phyloP scores from a whole-genome alignment of 2,329 filamentous ascomycete species.

The Emericellopsis atlantica region DNA sequence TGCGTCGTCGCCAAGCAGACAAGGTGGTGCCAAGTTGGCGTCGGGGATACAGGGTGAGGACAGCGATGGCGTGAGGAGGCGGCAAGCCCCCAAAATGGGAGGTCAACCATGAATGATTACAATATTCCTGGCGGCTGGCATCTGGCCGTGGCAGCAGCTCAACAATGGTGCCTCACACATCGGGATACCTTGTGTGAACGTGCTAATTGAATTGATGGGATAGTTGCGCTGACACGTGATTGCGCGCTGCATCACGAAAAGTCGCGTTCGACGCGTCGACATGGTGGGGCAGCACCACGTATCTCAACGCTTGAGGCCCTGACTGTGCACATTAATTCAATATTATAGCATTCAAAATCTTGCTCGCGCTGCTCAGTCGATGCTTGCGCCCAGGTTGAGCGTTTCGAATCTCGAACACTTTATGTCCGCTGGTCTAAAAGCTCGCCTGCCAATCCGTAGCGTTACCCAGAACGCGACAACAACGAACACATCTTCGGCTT shows the following conservation, averaged over 20 bases:
- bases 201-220: no score
- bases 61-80: slow-evolving; percentile 11
- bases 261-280: slow-evolving; percentile 9
- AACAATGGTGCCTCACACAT: no score
- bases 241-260: slow-evolving; percentile 5
- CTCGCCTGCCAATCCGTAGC: slow-evolving; percentile 7
- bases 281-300: slow-evolving; percentile 7
- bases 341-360: neutral
- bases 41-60: no score
- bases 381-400: neutral
- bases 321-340: neutral
- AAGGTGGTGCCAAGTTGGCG: no score
- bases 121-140: no score
- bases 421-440: slow-evolving; percentile 16
- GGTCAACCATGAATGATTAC: slow-evolving; percentile 2
- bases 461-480: no score
- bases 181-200: no score
- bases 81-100: slow-evolving; percentile 7
- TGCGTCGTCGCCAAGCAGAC: no score
- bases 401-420: neutral
- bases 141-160: neutral
- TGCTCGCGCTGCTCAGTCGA: slow-evolving; percentile 18
- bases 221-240: slow-evolving; percentile 5
- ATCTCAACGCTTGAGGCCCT: neutral
- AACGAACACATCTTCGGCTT: no score